phyloP scores from a whole-genome alignment of 2,329 filamentous ascomycete species.

The Chaetothyriales sp. region DNA sequence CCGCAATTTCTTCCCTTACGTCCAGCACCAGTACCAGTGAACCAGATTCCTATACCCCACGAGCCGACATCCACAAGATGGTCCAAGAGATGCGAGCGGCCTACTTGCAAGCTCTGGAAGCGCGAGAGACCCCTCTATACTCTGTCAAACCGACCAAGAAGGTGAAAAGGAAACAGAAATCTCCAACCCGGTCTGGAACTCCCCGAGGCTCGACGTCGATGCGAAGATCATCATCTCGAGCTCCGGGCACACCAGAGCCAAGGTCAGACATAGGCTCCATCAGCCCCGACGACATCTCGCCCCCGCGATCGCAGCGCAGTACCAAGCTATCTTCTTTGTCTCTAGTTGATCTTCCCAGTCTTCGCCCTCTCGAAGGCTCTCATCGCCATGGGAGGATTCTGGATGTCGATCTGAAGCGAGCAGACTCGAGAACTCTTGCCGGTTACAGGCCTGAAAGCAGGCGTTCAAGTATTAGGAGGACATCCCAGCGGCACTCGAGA shows the following conservation, averaged over 20 bases:
- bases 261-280: conserved; percentile 3
- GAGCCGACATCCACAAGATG: conserved; percentile 18
- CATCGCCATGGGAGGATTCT: not conserved
- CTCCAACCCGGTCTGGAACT: not conserved
- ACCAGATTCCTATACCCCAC: conserved; percentile 7
- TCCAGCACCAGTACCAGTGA: conserved; percentile 14
- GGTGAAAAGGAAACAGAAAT: conserved; percentile 13
- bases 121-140: conserved; percentile 6
- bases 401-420: conserved; percentile 12
- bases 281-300: conserved; percentile 5
- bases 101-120: conserved; percentile 17
- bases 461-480: not conserved
- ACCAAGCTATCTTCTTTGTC: conserved; percentile 9
- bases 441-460: not conserved
- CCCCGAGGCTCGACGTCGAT: not conserved
- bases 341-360: conserved; percentile 4
- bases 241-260: not conserved
- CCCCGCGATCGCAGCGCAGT: conserved; percentile 1
- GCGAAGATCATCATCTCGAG: not conserved
- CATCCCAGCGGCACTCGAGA: not conserved
- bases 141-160: conserved; percentile 7
- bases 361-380: conserved; percentile 10
- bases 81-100: conserved; percentile 17
- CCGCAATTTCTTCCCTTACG: conserved; percentile 13
- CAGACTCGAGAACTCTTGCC: conserved; percentile 17